Base-by-base conservation (phyloP, 2,329 filamentous ascomycete genomes). In the Byssothecium circinans region DNA sequence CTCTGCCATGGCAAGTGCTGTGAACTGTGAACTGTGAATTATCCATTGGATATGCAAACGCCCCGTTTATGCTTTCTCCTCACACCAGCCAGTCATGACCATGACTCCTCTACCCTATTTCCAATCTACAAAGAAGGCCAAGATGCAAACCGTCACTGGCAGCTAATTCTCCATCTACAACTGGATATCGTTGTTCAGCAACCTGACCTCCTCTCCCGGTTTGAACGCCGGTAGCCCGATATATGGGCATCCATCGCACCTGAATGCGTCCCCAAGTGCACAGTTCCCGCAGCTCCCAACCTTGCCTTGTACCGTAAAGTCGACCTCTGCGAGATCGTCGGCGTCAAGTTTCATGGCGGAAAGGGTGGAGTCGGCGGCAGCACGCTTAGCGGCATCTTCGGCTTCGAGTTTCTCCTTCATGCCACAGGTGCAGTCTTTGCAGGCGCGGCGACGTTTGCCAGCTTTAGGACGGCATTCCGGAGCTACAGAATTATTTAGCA, bases 291-390 rank as follows among this genome's bases (percentile, higher is more conserved):
- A 99, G 15, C 89, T 95, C 45, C 94, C 92, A 5, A 92, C 89
- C 77, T 96, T 97, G 60, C 94, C 94, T 72, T 95, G 82, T n/a
- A 97, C 89, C 0, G 94, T 99, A 68, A 99, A 97, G 73, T 99
- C 94, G 8, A 97, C 81, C 72, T 97, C 92, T 42, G 83, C 85
- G 40, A 99, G 75, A 67, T 99, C 94, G 61, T 89, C 85, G 1
- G 83, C 77, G 41, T 81, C 83, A 42, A 96, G 78, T 73, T 88
- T 89, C 53, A 90, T 76, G 17, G 84, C 78, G 64, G 85, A 82
- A 39, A 89, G 78, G 2, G 75, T 75, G 38, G 76, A 75, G 63
- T 90, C 86, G 25, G 88, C 87, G 18, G 79, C 75, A 7, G 76
- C 74, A 47, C 89, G 81, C 63, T 83, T 85, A 7, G 79, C 80